Percentiles rank a stretch among this genome's conserved stretches.
Evolutionary conservation across 768 basidiomycete genomes (phyloP).

Genomic region (Candolleomyces aberdarensis): DNA sequence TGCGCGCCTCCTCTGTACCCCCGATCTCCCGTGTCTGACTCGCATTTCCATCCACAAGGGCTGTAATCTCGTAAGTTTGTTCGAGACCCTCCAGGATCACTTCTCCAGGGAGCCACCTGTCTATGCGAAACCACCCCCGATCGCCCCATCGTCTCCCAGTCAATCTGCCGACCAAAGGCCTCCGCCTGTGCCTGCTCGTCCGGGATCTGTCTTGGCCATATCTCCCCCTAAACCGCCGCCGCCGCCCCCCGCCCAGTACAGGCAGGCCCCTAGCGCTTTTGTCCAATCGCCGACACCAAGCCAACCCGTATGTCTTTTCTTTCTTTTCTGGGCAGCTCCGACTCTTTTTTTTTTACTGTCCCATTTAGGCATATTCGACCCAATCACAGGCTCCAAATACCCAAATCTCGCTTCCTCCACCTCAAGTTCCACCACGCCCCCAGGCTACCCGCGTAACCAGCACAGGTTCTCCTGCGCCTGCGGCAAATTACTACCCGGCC

Average conservation of each 20-base stretch:
- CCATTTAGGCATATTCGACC: background rate
- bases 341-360: background rate
- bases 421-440: background rate
- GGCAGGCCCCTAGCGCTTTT: too few relatives aligned
- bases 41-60: conserved; percentile 44
- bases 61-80: conserved; percentile 68
- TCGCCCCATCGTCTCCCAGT: background rate
- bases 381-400: background rate
- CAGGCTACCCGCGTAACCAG: background rate
- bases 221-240: conserved; percentile 33
- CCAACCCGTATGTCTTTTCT: background rate
- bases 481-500: too few relatives aligned
- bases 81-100: conserved; percentile 74
- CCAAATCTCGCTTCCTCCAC: conserved; percentile 2
- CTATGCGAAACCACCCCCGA: conserved; percentile 66
- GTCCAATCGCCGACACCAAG: too few relatives aligned
- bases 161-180: background rate
- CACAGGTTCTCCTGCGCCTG: too few relatives aligned
- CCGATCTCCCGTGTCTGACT: conserved; percentile 6
- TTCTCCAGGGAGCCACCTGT: conserved; percentile 89
- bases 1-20: conserved; percentile 32
- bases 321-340: background rate
- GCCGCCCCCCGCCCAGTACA: conserved; percentile 9
- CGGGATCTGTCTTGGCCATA: background rate
- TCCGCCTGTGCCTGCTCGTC: conserved; percentile 8